These are phyloP conservation scores for Termitomyces sp. DNA, from an alignment of 768 basidiomycete genomes.

Conservation along the genomic window DNA sequence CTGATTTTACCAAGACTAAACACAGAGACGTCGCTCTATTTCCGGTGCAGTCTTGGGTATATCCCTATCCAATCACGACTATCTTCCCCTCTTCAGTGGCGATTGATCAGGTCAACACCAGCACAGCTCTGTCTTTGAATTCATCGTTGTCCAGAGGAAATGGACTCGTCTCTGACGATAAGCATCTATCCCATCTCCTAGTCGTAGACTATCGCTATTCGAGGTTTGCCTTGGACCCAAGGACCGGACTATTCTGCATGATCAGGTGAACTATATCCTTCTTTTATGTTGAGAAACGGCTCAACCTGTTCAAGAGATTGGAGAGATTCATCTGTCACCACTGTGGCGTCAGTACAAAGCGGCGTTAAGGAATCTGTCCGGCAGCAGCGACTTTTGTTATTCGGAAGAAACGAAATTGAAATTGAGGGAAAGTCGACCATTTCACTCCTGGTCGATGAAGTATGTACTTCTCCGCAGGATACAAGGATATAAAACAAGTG, in stretches of 20 bases:
- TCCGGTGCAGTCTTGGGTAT: slow-evolving; percentile 61
- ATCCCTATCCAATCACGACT: slow-evolving; percentile 77
- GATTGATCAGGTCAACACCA: slow-evolving; percentile 25
- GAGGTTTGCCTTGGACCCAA: slow-evolving; percentile 83
- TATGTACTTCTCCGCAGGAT: slow-evolving; percentile 27
- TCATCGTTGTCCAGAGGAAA: slow-evolving; percentile 24
- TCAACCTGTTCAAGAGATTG: slow-evolving; percentile 64
- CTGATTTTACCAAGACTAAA: slow-evolving; percentile 58
- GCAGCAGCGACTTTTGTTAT: slow-evolving; percentile 67
- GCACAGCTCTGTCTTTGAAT: slow-evolving; percentile 4
- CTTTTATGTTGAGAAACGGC: not conserved
- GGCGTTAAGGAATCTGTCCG: slow-evolving; percentile 57
- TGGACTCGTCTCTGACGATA: slow-evolving; percentile 27
- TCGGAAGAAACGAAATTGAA: slow-evolving; percentile 85
- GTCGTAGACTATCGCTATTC: slow-evolving; percentile 92
- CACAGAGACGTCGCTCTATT: slow-evolving; percentile 81
- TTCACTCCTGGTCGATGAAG: slow-evolving; percentile 85
- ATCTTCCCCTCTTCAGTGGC: slow-evolving; percentile 56
- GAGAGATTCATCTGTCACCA: slow-evolving; percentile 78
- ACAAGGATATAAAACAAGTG: not conserved
- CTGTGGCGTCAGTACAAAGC: slow-evolving; percentile 53
- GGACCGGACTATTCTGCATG: slow-evolving; percentile 78
- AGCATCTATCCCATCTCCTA: slow-evolving; percentile 49
- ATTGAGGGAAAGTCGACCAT: slow-evolving; percentile 83
- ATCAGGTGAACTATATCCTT: slow-evolving; percentile 54